phyloP scores from a whole-genome alignment of 129 eudicot species.

The Dittrichia graveolens region DNA sequence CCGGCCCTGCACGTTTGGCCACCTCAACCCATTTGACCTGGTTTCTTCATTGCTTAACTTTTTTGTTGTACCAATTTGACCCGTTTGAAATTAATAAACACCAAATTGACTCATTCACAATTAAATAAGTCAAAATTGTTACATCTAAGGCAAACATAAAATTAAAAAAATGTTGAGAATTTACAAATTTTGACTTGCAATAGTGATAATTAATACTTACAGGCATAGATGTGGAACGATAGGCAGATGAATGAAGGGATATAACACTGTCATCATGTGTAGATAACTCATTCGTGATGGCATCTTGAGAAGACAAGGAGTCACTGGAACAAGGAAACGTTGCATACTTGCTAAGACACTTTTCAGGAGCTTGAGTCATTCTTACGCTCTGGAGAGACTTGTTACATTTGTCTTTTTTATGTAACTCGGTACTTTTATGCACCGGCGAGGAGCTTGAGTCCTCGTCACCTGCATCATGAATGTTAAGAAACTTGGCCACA shows the following conservation, averaged over 20 bases:
- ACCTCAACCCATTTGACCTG: not conserved
- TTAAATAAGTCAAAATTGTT: not conserved
- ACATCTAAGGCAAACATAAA: not conserved
- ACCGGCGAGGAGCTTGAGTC: slow-evolving; percentile 28
- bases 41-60: not conserved
- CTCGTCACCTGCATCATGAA: slow-evolving; percentile 41
- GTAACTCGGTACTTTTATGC: slow-evolving; percentile 19
- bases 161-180: too few relatives aligned
- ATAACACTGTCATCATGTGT: slow-evolving; percentile 25
- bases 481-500: slow-evolving; percentile 40
- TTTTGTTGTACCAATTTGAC: not conserved
- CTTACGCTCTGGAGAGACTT: slow-evolving; percentile 25
- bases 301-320: slow-evolving; percentile 27
- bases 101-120: not conserved
- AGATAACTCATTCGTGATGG: slow-evolving; percentile 25
- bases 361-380: slow-evolving; percentile 33
- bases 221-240: slow-evolving; percentile 60
- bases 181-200: not conserved
- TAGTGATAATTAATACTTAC: slow-evolving; percentile 50
- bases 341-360: slow-evolving; percentile 48
- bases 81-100: not conserved
- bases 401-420: slow-evolving; percentile 30
- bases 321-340: slow-evolving; percentile 49
- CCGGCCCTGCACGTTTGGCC: too few relatives aligned
- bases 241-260: slow-evolving; percentile 30